Base-by-base conservation (phyloP, 2,329 filamentous ascomycete genomes). In the Fusarium sp. region DNA sequence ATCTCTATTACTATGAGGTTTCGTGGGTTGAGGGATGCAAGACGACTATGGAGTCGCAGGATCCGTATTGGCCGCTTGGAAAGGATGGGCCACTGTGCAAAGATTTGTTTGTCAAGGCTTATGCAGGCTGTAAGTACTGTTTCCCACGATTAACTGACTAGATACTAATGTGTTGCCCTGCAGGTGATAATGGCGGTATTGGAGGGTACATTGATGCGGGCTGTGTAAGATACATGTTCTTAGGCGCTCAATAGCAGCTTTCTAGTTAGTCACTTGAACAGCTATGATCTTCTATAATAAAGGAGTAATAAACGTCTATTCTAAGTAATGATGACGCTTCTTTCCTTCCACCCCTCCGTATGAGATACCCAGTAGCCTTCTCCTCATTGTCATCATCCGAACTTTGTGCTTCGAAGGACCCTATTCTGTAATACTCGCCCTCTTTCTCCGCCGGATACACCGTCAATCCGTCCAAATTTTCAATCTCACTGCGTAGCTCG, bases 71-170 rank as follows among this genome's bases (percentile, higher is more conserved):
- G 3, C 60, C 60, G 0, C 14, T 59, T 0, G 60, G 60, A 12
- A 38, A 33, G 3, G 27, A 39, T n/a, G 54, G 41, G 2, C 54
- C 52, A n/a, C 42, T n/a, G 27, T 62, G 60, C 27, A 39, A 35
- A 25, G 35, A 62, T 27, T 6, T 62, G 4, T 62, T 62, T 33
- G n/a, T 48, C 3, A 62, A 46, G 6, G 60, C 60, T 6, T 62
- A 33, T 31, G 23, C 35, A 25, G 18, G 33, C 15, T 62, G 60
- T 63, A 41, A 60, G 57, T 60, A 21, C 4, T 38, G 4, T 4
- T 1, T 2, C 8, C 8, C 3, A 12, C 4, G 1, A 0, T 38
- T 23, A 1, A 41, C 3, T 31, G 8, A 16, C n/a, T 3, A 0
- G 6, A 3, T 3, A 41, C 45, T 60, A n/a, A 60, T 18, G 0